phyloP scores from a whole-genome alignment of 2,329 filamentous ascomycete genomes.

The Gnomoniopsis sp. region DNA sequence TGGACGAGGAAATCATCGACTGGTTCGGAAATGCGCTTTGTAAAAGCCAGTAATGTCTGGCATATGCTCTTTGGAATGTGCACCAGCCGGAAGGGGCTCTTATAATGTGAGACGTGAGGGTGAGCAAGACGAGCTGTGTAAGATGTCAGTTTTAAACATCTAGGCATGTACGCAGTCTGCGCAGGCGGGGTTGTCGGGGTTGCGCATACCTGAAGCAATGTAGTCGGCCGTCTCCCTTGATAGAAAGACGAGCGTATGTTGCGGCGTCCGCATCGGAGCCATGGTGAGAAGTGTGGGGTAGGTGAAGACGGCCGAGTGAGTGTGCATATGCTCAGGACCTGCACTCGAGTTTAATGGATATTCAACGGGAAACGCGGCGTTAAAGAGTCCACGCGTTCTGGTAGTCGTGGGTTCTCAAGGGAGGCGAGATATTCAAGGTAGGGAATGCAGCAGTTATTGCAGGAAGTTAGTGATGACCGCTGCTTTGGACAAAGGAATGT shows the following conservation, averaged over 20 bases:
- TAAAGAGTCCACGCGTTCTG: no score
- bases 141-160: neutral
- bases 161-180: neutral
- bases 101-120: neutral
- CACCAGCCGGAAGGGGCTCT: conserved; percentile 11
- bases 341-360: no score
- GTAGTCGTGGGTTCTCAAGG: no score
- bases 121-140: neutral
- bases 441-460: neutral
- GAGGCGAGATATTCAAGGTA: neutral
- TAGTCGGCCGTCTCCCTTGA: neutral
- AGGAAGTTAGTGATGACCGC: neutral
- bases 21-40: neutral
- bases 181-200: neutral
- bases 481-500: neutral
- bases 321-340: no score
- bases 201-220: neutral
- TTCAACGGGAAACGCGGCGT: no score
- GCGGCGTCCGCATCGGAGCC: neutral
- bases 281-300: neutral
- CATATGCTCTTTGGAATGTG: neutral
- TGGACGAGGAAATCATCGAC: neutral
- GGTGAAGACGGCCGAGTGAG: no score
- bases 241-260: neutral
- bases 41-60: neutral